Conservation (phyloP, 257 asterid species). For the Ocimum tenuiflorum region DNA sequence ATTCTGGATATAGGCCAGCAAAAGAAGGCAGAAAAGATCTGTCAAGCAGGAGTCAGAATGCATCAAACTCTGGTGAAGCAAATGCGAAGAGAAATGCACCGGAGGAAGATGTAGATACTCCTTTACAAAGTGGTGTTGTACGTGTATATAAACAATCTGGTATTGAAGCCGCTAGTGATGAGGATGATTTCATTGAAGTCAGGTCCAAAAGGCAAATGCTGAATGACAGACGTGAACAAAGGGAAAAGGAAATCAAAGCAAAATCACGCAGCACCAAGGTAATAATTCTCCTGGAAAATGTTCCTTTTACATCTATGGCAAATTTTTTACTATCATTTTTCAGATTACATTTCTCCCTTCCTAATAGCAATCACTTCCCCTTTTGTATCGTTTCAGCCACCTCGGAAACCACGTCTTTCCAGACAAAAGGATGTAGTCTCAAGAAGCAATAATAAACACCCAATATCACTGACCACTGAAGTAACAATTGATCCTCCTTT, state of each 20-base stretch:
- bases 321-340: background rate
- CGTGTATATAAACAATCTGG: slow-evolving; percentile 88
- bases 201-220: slow-evolving; percentile 95
- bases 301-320: background rate
- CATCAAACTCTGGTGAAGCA: slow-evolving; percentile 38
- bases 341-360: background rate
- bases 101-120: slow-evolving; percentile 86
- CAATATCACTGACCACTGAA: slow-evolving; percentile 34
- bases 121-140: slow-evolving; percentile 92
- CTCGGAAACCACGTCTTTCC: slow-evolving; percentile 41
- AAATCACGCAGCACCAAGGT: slow-evolving; percentile 61
- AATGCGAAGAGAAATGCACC: slow-evolving; percentile 44
- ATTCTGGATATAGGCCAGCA: slow-evolving; percentile 32
- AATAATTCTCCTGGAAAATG: slow-evolving; percentile 21
- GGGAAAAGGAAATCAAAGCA: slow-evolving; percentile 81
- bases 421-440: slow-evolving; percentile 40
- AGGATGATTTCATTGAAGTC: slow-evolving; percentile 94
- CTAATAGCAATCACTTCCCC: background rate
- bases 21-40: slow-evolving; percentile 35
- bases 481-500: slow-evolving; percentile 28
- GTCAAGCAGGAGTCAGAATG: slow-evolving; percentile 28
- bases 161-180: slow-evolving; percentile 88
- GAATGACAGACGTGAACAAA: slow-evolving; percentile 87
- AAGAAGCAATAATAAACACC: slow-evolving; percentile 37
- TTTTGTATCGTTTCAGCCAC: slow-evolving; percentile 37